phyloP scores from a whole-genome alignment of 257 asterid species.

The Galeopsis tetrahit region DNA sequence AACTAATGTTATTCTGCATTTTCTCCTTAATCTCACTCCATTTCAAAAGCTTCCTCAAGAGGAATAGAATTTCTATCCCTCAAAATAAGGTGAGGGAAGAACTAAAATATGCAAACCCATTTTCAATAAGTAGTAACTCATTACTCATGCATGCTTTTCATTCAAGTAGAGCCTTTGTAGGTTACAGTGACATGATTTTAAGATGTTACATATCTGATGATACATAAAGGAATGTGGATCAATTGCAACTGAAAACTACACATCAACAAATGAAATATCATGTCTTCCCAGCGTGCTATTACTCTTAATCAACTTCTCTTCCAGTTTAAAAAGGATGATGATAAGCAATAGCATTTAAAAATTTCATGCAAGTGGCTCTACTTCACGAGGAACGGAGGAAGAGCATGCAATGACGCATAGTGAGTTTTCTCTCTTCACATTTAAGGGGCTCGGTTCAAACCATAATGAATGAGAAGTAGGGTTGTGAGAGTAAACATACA shows the following conservation, averaged over 20 bases:
- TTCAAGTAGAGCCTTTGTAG: constrained; percentile 6
- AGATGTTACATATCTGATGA: constrained; percentile 13
- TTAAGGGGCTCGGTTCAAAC: constrained; percentile 27
- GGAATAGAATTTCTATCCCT: constrained; percentile 11
- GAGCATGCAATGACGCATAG: constrained; percentile 19
- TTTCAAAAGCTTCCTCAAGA: constrained; percentile 13
- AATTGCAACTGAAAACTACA: constrained; percentile 23
- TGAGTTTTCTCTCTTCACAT: constrained; percentile 2
- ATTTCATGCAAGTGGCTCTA: neutral
- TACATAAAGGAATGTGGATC: constrained; percentile 22
- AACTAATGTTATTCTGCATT: neutral
- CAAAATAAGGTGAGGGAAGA: constrained; percentile 8
- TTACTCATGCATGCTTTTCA: constrained; percentile 25
- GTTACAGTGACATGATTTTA: constrained; percentile 3
- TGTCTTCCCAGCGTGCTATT: constrained; percentile 3
- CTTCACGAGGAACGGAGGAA: constrained; percentile 31
- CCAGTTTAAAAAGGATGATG: constrained; percentile 25
- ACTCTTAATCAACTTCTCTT: constrained; percentile 7
- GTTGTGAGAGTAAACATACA: constrained; percentile 15
- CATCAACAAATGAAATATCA: neutral
- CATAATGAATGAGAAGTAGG: constrained; percentile 12
- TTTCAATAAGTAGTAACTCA: neutral
- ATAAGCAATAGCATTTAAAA: constrained; percentile 13
- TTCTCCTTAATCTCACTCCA: neutral
- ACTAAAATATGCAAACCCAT: no score